These are phyloP conservation scores for Blastobotrys serpentis DNA, from an alignment of 1,139 yeast genomes.

Conservation along the genomic window DNA sequence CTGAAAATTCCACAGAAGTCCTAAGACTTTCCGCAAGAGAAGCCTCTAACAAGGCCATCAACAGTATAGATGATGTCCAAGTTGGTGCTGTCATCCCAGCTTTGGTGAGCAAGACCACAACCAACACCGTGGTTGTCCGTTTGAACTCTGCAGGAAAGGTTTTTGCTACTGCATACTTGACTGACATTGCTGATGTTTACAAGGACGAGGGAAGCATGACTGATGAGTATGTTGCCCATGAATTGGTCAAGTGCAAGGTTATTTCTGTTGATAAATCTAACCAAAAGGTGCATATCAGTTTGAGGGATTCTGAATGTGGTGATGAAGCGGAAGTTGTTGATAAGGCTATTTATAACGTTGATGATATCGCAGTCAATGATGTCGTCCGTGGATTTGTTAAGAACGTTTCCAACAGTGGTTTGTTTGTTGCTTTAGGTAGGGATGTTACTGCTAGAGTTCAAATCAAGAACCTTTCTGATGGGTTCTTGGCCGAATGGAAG, in stretches of 20 bases:
- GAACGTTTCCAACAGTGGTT: slow-evolving; percentile 72
- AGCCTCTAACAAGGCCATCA: slow-evolving; percentile 33
- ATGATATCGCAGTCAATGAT: slow-evolving; percentile 67
- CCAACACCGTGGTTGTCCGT: slow-evolving; percentile 63
- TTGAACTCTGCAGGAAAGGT: slow-evolving; percentile 48
- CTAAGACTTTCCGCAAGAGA: slow-evolving; percentile 52
- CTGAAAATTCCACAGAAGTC: slow-evolving; percentile 50
- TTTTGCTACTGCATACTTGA: slow-evolving; percentile 63
- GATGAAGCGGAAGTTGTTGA: slow-evolving; percentile 48
- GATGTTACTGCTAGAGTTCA: slow-evolving; percentile 76
- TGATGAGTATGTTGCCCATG: slow-evolving; percentile 54
- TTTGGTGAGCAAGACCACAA: slow-evolving; percentile 60
- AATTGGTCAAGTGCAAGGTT: slow-evolving; percentile 62
- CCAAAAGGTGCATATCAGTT: slow-evolving; percentile 61
- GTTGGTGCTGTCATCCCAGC: slow-evolving; percentile 66
- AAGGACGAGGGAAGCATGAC: slow-evolving; percentile 41
- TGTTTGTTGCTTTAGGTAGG: slow-evolving; percentile 75
- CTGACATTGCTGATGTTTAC: slow-evolving; percentile 79
- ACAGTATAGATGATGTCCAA: slow-evolving; percentile 49
- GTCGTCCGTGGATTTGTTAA: slow-evolving; percentile 77
- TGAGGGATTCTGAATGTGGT: slow-evolving; percentile 46
- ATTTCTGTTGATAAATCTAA: slow-evolving; percentile 53
- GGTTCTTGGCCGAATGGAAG: slow-evolving; percentile 85
- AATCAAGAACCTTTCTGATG: slow-evolving; percentile 77
- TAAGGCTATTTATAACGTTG: slow-evolving; percentile 47